phyloP scores from a whole-genome alignment of 116 monocot genomes.

The Dioscorea cayenensis region DNA sequence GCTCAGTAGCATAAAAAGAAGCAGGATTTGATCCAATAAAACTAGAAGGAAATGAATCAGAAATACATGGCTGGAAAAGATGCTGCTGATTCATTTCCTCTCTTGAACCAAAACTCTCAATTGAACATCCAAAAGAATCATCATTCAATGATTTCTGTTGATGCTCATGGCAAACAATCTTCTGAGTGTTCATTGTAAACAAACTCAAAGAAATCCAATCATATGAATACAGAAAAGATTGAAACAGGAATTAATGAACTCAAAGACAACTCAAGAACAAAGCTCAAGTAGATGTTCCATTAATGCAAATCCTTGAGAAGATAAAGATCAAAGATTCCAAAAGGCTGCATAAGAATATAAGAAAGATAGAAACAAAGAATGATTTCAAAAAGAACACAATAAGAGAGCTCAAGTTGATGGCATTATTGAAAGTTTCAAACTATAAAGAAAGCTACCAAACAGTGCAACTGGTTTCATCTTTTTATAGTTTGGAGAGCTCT shows the following conservation, averaged over 20 bases:
- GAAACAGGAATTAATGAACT: not conserved
- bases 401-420: not conserved
- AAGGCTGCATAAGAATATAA: not conserved
- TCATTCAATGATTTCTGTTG: no score
- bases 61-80: not conserved
- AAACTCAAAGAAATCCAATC: not conserved
- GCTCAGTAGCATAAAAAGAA: slow-evolving; percentile 30
- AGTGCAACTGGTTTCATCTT: no score
- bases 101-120: slow-evolving; percentile 4
- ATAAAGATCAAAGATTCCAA: no score
- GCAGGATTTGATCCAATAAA: slow-evolving; percentile 22
- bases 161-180: slow-evolving; percentile 8
- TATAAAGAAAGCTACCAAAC: no score
- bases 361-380: not conserved
- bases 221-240: not conserved
- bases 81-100: slow-evolving; percentile 3
- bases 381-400: not conserved
- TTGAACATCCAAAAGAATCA: slow-evolving; percentile 1
- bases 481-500: no score
- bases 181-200: slow-evolving; percentile 8
- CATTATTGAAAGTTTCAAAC: not conserved
- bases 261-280: not conserved
- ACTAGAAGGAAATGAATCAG: not conserved
- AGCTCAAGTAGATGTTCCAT: no score
- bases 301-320: no score